These are phyloP conservation scores for Crithidia expoeki DNA, from an alignment of 208 protist species.

Conservation along the genomic window DNA sequence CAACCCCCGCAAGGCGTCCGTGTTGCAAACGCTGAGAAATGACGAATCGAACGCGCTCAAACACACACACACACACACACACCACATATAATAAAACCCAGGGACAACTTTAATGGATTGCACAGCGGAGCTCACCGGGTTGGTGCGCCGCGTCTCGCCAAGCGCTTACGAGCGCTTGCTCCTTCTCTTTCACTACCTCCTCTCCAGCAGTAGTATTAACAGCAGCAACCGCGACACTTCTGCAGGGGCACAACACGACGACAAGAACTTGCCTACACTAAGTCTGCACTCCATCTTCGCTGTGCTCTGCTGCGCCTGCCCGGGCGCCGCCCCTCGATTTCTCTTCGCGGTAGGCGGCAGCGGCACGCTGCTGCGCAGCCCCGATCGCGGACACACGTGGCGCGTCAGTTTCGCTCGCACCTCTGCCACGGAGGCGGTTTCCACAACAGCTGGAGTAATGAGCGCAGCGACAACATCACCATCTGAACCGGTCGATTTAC, in stretches of 20 bases:
- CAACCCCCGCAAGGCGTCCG: no score
- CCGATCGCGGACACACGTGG: conserved; percentile 72
- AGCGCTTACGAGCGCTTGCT: conserved; percentile 31
- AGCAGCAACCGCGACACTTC: not conserved
- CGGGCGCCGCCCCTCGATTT: conserved; percentile 51
- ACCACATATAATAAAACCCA: not conserved
- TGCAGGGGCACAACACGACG: not conserved
- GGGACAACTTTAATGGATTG: conserved; percentile 18
- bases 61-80: no score
- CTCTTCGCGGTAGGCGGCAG: conserved; percentile 64
- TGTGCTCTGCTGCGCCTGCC: conserved; percentile 38
- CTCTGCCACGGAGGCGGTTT: not conserved
- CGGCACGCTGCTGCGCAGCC: conserved; percentile 58
- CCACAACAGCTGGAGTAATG: not conserved
- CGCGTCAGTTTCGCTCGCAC: conserved; percentile 28
- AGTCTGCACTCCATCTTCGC: conserved; percentile 32
- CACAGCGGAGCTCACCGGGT: conserved; percentile 32
- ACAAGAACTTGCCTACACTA: conserved; percentile 10
- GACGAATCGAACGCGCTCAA: not conserved
- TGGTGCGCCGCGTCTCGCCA: conserved; percentile 48
- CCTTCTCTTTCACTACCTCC: conserved; percentile 34
- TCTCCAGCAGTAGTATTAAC: not conserved
- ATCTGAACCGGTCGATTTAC: conserved; percentile 3
- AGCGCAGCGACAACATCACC: no score
- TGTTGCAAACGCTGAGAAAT: not conserved